A percentile compares a stretch with the other conserved stretches of the same genome.
phyloP scores from a whole-genome alignment of 306 rosid genomes.

The Sechiopsis laciniata region DNA sequence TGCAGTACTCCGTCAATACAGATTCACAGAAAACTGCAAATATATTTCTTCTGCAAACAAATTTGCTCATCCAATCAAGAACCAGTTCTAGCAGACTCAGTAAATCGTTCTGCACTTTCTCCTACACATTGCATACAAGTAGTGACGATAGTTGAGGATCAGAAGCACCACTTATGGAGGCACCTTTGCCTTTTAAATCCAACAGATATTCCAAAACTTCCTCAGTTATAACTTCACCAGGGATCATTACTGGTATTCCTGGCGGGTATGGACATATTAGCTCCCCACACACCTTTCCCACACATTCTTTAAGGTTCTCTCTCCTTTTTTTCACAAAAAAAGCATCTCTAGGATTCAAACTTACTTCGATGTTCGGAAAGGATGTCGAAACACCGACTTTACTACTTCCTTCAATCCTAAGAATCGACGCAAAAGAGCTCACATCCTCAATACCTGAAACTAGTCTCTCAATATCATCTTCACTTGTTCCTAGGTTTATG shows the following conservation, averaged over 20 bases:
- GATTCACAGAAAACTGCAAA: not conserved
- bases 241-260: slow-evolving; percentile 68
- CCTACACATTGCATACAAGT: slow-evolving; percentile 45
- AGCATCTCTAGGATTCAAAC: slow-evolving; percentile 78
- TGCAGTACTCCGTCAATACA: not conserved
- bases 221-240: slow-evolving; percentile 65
- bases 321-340: slow-evolving; percentile 60
- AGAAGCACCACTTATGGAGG: slow-evolving; percentile 59
- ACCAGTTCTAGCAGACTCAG: not conserved
- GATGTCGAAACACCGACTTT: slow-evolving; percentile 26
- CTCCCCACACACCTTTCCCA: slow-evolving; percentile 74
- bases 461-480: slow-evolving; percentile 58
- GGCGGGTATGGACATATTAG: slow-evolving; percentile 81
- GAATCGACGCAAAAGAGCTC: slow-evolving; percentile 27
- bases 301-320: slow-evolving; percentile 42
- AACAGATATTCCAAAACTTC: slow-evolving; percentile 56
- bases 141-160: slow-evolving; percentile 62
- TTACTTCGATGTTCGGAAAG: slow-evolving; percentile 41
- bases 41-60: not conserved
- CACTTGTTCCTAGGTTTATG: slow-evolving; percentile 62
- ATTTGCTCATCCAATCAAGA: not conserved
- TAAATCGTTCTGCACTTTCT: not conserved
- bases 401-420: slow-evolving; percentile 25
- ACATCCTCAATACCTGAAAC: slow-evolving; percentile 53
- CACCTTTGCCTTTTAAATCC: slow-evolving; percentile 51